Conservation (phyloP, 192 early-diverging fungal species). For the Coemansia sp. region DNA sequence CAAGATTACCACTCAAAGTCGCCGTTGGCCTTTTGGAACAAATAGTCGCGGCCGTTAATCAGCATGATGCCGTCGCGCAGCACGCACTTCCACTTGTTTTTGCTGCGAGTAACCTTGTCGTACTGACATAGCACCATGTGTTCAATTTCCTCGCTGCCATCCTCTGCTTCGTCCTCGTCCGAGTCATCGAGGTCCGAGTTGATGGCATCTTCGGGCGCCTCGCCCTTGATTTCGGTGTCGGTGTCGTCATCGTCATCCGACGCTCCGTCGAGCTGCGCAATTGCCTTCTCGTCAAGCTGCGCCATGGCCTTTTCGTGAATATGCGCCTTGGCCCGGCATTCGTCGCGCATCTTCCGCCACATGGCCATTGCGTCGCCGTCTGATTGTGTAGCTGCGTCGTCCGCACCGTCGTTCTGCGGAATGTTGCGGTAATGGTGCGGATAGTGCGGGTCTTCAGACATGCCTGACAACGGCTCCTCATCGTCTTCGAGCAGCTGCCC, state of each 20-base stretch:
- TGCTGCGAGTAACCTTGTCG: slow-evolving; percentile 86
- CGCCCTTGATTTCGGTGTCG: slow-evolving; percentile 34
- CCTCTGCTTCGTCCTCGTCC: slow-evolving; percentile 66
- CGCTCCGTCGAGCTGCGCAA: slow-evolving; percentile 46
- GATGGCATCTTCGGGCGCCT: slow-evolving; percentile 61
- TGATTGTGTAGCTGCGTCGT: neutral
- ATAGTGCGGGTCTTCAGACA: slow-evolving; percentile 2
- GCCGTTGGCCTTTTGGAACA: slow-evolving; percentile 91
- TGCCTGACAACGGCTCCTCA: slow-evolving; percentile 22
- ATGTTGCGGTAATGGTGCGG: slow-evolving; percentile 32
- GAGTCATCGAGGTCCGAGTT: slow-evolving; percentile 76
- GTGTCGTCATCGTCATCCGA: slow-evolving; percentile 34
- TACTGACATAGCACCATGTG: slow-evolving; percentile 76
- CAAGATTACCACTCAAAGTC: slow-evolving; percentile 92
- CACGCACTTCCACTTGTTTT: slow-evolving; percentile 99
- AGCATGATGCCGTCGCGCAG: slow-evolving; percentile 96
- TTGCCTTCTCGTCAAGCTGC: neutral
- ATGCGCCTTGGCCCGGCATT: slow-evolving; percentile 12
- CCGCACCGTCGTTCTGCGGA: slow-evolving; percentile 63
- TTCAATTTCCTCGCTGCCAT: slow-evolving; percentile 64
- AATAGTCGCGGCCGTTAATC: slow-evolving; percentile 91
- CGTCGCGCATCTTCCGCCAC: slow-evolving; percentile 25
- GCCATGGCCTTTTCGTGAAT: too few relatives aligned
- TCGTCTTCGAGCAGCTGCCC: slow-evolving; percentile 41
- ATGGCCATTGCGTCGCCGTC: slow-evolving; percentile 23